phyloP scores from a whole-genome alignment of 1,284 basidiomycete species.

The Cryptococcus sp. region DNA sequence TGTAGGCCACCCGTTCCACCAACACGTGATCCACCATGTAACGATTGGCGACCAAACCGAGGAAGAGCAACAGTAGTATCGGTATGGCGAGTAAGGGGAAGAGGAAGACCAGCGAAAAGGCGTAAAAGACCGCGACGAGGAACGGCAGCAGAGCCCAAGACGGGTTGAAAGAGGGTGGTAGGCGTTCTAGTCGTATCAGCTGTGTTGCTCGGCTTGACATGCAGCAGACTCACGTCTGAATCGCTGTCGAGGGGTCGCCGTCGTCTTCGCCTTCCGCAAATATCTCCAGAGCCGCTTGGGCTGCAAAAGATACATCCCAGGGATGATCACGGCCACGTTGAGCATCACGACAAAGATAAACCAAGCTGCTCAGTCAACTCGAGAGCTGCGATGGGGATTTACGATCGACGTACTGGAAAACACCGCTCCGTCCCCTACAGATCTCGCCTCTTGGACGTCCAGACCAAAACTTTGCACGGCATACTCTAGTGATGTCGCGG shows the following conservation, averaged over 20 bases:
- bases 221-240: conserved; percentile 61
- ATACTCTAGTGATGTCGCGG: conserved; percentile 62
- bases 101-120: conserved; percentile 61
- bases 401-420: conserved; percentile 55
- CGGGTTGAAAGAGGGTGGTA: conserved; percentile 65
- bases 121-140: conserved; percentile 63
- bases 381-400: too few species aligned
- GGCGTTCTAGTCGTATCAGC: conserved; percentile 53
- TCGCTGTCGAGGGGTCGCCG: conserved; percentile 67
- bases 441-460: conserved; percentile 47
- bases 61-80: conserved; percentile 59
- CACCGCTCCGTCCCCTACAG: conserved; percentile 63
- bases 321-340: conserved; percentile 63
- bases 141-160: conserved; percentile 60
- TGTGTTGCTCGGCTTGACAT: not conserved
- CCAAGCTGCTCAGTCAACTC: conserved; percentile 26
- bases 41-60: conserved; percentile 66
- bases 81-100: conserved; percentile 71
- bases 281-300: conserved; percentile 58
- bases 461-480: conserved; percentile 56
- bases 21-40: conserved; percentile 70
- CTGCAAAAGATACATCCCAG: conserved; percentile 64
- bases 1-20: conserved; percentile 59
- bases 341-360: conserved; percentile 57
- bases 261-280: conserved; percentile 53